A percentile compares a stretch with the other conserved stretches of the same genome.
phyloP scores from a whole-genome alignment of 208 protist species.

The Trypanosoma boissoni region DNA sequence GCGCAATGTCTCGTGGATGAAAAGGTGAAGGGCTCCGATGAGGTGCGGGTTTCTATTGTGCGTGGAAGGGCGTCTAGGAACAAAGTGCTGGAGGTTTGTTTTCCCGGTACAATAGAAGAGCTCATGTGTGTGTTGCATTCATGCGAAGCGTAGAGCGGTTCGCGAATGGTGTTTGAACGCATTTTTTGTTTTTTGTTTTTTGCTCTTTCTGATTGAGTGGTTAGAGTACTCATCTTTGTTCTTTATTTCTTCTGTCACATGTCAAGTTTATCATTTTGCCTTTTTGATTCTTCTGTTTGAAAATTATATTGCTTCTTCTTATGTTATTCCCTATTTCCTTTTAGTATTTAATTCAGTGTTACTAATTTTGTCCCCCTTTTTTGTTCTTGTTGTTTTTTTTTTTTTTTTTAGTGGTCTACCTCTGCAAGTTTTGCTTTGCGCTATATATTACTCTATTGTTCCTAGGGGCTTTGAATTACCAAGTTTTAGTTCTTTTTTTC shows the following conservation, averaged over 20 bases:
- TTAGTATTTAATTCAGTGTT: not conserved
- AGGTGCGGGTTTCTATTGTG: slow-evolving; percentile 48
- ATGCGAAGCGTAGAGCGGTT: slow-evolving; percentile 12
- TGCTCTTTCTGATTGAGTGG: too few relatives aligned
- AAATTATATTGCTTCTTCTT: not conserved
- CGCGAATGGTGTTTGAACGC: not conserved
- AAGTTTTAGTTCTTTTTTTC: too few relatives aligned
- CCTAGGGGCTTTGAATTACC: too few relatives aligned
- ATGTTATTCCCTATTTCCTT: not conserved
- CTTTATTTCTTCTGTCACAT: not conserved
- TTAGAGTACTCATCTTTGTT: too few relatives aligned
- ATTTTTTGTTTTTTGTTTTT: slow-evolving; percentile 1
- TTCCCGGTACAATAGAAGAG: slow-evolving; percentile 58
- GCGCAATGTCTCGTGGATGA: slow-evolving; percentile 31
- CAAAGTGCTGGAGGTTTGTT: slow-evolving; percentile 53
- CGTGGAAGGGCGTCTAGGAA: slow-evolving; percentile 51
- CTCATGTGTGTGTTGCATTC: slow-evolving; percentile 47
- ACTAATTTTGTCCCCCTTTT: not conserved
- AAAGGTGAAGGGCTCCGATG: slow-evolving; percentile 7
- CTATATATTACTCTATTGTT: too few relatives aligned
- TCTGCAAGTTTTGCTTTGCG: too few relatives aligned
- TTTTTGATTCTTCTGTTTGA: not conserved
- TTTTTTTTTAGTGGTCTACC: not conserved
- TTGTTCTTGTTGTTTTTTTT: not conserved
- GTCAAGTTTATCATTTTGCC: not conserved